These are phyloP conservation scores for Ceriops tagal DNA, from an alignment of 345 rosid genomes.

Conservation along the genomic window DNA sequence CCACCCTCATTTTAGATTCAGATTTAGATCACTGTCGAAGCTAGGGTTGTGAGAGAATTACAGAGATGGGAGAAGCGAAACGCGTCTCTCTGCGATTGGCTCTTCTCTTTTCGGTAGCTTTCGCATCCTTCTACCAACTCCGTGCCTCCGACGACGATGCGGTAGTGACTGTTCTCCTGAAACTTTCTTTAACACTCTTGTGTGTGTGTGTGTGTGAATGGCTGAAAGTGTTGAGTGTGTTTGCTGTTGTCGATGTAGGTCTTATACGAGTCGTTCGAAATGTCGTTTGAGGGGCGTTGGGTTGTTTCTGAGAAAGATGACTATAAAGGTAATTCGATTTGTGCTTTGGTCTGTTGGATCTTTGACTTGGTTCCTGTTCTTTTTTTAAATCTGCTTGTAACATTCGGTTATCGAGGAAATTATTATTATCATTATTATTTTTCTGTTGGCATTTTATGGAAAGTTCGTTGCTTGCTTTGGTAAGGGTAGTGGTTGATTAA, in stretches of 20 bases:
- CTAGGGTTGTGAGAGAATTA: conserved; percentile 7
- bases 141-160: conserved; percentile 50
- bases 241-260: conserved; percentile 34
- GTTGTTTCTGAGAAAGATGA: conserved; percentile 61
- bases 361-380: not conserved
- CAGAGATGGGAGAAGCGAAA: conserved; percentile 32
- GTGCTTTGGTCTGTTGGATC: not conserved
- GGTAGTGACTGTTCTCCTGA: conserved; percentile 25
- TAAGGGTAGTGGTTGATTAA: no score
- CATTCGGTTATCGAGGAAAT: no score
- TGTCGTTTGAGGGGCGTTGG: conserved; percentile 73
- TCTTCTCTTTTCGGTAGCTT: conserved; percentile 41
- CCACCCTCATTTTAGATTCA: not conserved
- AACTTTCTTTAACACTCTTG: not conserved
- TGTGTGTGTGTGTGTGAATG: not conserved
- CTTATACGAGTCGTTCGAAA: conserved; percentile 67
- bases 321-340: conserved; percentile 43
- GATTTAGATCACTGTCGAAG: not conserved
- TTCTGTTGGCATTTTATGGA: no score
- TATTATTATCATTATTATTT: no score
- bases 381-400: no score
- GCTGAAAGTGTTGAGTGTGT: not conserved
- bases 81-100: conserved; percentile 37
- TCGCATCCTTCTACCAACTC: conserved; percentile 43
- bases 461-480: no score